Evolutionary conservation across 352 stramenopile species (phyloP).

Genomic region (Blastocystis sp.): DNA sequence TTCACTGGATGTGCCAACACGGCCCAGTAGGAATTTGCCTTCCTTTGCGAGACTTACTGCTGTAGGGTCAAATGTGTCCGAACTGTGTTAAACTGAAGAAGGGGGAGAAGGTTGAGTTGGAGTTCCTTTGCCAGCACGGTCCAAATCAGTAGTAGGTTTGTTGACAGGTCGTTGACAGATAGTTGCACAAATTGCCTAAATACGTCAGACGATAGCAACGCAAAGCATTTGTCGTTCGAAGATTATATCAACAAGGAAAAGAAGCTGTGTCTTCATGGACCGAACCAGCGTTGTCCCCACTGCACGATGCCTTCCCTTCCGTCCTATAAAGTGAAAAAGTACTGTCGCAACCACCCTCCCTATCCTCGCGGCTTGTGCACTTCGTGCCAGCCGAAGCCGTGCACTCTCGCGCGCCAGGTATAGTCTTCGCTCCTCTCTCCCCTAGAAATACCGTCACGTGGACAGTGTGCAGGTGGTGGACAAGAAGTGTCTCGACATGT

Average conservation of each 20-base stretch:
- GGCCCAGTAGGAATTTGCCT: not conserved
- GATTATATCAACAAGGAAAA: slow-evolving; percentile 61
- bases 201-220: not conserved
- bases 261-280: slow-evolving; percentile 24
- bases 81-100: slow-evolving; percentile 61
- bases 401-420: slow-evolving; percentile 53
- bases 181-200: slow-evolving; percentile 60
- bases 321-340: slow-evolving; percentile 58
- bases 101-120: slow-evolving; percentile 43
- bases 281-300: slow-evolving; percentile 23
- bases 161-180: not conserved
- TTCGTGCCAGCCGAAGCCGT: slow-evolving; percentile 48
- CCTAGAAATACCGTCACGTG: slow-evolving; percentile 56
- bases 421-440: not conserved
- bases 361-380: slow-evolving; percentile 55
- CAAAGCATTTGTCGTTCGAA: slow-evolving; percentile 48
- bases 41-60: not conserved
- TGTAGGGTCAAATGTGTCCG: slow-evolving; percentile 63
- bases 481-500: not conserved
- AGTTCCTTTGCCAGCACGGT: slow-evolving; percentile 51
- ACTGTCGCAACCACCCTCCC: slow-evolving; percentile 50
- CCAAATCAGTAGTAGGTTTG: slow-evolving; percentile 36
- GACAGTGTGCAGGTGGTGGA: slow-evolving; percentile 55
- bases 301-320: slow-evolving; percentile 33
- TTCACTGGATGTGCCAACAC: slow-evolving; percentile 38